Evolutionary conservation across 305 asterid species (phyloP).

Genomic region (Plantago lanceolata): DNA sequence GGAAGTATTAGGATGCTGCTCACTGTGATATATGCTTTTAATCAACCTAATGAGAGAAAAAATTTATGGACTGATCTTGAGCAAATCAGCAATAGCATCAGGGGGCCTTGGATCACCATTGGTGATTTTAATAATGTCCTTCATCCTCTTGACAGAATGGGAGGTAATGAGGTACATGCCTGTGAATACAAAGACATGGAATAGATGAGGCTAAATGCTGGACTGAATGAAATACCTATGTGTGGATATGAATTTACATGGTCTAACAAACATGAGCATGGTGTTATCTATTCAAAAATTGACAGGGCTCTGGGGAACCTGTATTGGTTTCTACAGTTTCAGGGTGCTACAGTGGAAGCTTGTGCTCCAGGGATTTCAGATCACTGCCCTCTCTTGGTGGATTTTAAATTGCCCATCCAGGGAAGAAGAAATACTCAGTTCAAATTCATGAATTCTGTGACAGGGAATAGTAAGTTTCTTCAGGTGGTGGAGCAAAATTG

Average conservation of each 20-base stretch:
- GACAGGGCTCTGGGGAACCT: background rate
- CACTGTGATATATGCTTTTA: too few species aligned
- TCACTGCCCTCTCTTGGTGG: background rate
- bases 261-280: background rate
- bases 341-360: background rate
- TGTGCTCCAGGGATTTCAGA: background rate
- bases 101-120: too few species aligned
- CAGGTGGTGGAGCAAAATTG: too few species aligned
- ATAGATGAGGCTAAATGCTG: background rate
- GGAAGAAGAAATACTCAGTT: too few species aligned
- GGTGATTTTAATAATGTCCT: too few species aligned
- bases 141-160: background rate
- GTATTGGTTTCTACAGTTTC: background rate
- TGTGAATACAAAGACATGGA: background rate
- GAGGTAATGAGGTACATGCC: background rate
- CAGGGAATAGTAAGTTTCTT: too few species aligned
- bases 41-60: too few species aligned
- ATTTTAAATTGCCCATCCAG: too few species aligned
- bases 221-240: background rate
- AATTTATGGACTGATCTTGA: too few species aligned
- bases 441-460: too few species aligned
- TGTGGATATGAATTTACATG: background rate
- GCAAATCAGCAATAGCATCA: accelerated
- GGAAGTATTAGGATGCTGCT: too few species aligned
- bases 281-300: background rate